These are phyloP conservation scores for Penicillium italicum DNA, from an alignment of 2,329 filamentous ascomycete species.

Conservation along the genomic window DNA sequence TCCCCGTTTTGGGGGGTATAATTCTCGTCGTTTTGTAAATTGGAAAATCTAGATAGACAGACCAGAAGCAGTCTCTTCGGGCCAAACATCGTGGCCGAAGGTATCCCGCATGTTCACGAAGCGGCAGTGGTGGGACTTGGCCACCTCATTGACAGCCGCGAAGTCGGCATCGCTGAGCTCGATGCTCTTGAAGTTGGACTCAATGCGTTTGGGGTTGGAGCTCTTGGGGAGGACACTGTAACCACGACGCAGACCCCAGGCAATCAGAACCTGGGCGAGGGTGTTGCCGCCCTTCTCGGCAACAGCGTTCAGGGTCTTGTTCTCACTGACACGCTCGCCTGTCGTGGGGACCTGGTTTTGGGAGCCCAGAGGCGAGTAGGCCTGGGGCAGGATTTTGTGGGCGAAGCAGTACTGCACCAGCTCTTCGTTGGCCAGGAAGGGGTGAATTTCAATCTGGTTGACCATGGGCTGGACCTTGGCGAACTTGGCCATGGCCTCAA, in stretches of 20 bases:
- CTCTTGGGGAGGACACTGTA: slow-evolving; percentile 69
- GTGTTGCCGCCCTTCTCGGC: slow-evolving; percentile 57
- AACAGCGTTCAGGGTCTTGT: slow-evolving; percentile 57
- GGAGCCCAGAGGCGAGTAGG: slow-evolving; percentile 53
- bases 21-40: slow-evolving; percentile 5
- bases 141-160: slow-evolving; percentile 60
- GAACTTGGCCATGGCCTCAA: slow-evolving; percentile 46
- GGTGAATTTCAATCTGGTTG: slow-evolving; percentile 48
- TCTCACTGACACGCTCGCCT: slow-evolving; percentile 62
- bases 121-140: slow-evolving; percentile 62
- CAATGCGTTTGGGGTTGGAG: slow-evolving; percentile 62
- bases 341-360: slow-evolving; percentile 67
- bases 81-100: slow-evolving; percentile 70
- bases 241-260: slow-evolving; percentile 63
- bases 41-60: slow-evolving; percentile 26
- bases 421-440: slow-evolving; percentile 47
- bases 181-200: slow-evolving; percentile 65
- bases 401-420: slow-evolving; percentile 43
- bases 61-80: slow-evolving; percentile 50
- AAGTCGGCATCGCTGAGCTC: slow-evolving; percentile 57
- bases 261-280: slow-evolving; percentile 60
- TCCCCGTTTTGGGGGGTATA: slow-evolving; percentile 1
- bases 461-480: slow-evolving; percentile 43
- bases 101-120: slow-evolving; percentile 83
- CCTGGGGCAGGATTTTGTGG: slow-evolving; percentile 40